A percentile compares a stretch with the other conserved stretches of the same genome.
phyloP scores from a whole-genome alignment of 1,284 basidiomycete genomes.

The Violaceomyces palustris region DNA sequence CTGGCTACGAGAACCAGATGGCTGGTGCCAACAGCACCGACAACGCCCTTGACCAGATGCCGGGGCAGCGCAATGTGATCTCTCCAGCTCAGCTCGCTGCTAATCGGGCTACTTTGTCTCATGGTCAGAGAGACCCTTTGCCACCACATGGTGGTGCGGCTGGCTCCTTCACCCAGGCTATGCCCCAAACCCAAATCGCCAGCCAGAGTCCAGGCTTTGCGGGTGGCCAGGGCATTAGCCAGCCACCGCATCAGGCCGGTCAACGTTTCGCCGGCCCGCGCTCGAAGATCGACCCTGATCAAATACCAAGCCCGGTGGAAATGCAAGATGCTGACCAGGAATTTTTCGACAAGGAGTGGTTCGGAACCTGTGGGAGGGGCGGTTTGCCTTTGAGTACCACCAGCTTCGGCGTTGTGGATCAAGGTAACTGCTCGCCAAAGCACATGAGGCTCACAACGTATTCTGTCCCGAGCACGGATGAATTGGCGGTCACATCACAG shows the following conservation, averaged over 20 bases:
- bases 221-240: conserved; percentile 22
- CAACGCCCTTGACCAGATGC: conserved; percentile 47
- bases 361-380: conserved; percentile 68
- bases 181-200: conserved; percentile 1
- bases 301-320: conserved; percentile 86
- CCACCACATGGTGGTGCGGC: conserved; percentile 13
- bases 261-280: conserved; percentile 60
- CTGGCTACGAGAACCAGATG: conserved; percentile 23
- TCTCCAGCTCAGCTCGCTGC: conserved; percentile 40
- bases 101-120: conserved; percentile 39
- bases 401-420: conserved; percentile 83
- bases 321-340: conserved; percentile 76
- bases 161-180: conserved; percentile 2
- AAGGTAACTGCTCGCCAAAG: conserved; percentile 71
- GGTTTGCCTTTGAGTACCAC: conserved; percentile 72
- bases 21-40: conserved; percentile 19
- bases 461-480: conserved; percentile 71
- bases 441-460: conserved; percentile 66
- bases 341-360: conserved; percentile 72
- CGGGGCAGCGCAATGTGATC: conserved; percentile 46
- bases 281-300: conserved; percentile 78
- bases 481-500: conserved; percentile 73
- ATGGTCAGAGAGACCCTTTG: conserved; percentile 10
- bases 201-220: neutral
- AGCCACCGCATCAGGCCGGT: conserved; percentile 55